phyloP scores from a whole-genome alignment of 2,329 filamentous ascomycete genomes.

The Aspergillus melleus region DNA sequence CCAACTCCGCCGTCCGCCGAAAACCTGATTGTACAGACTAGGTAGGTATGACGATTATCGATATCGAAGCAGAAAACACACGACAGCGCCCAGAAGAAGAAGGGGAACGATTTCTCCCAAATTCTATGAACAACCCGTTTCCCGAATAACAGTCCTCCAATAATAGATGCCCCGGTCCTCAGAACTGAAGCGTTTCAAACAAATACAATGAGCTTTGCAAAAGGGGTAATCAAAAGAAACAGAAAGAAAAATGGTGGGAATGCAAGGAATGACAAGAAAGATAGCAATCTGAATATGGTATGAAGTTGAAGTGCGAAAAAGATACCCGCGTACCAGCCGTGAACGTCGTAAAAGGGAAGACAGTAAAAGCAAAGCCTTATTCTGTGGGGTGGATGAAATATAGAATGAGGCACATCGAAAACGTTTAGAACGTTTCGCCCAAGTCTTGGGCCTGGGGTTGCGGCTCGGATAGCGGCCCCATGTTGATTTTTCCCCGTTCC shows the following conservation, averaged over 20 bases:
- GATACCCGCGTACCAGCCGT: conserved; percentile 21
- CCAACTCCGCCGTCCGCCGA: conserved; percentile 11
- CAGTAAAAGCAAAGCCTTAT: conserved; percentile 2
- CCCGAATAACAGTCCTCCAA: conserved; percentile 9
- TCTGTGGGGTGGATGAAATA: not conserved
- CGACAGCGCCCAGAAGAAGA: not conserved
- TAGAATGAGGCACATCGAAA: not conserved
- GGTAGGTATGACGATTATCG: not conserved
- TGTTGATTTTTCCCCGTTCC: conserved; percentile 40
- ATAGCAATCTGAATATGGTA: conserved; percentile 14
- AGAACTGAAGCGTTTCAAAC: conserved; percentile 4
- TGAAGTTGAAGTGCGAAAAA: conserved; percentile 9
- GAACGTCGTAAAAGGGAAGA: conserved; percentile 18
- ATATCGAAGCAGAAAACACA: not conserved
- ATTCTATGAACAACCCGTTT: conserved; percentile 19
- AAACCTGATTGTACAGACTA: conserved; percentile 11
- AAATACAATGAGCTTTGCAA: conserved; percentile 5
- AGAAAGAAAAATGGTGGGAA: conserved; percentile 5
- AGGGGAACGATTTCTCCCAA: not conserved
- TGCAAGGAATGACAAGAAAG: conserved; percentile 8
- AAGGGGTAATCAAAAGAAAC: conserved; percentile 1
- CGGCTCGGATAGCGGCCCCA: conserved; percentile 47
- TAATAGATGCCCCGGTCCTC: conserved; percentile 1
- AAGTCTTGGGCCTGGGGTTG: conserved; percentile 55
- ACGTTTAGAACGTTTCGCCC: conserved; percentile 57